Evolutionary conservation across 768 basidiomycete genomes (phyloP), one percentile per base, ranked within the genome.

Genomic region (Russula foetens): DNA sequence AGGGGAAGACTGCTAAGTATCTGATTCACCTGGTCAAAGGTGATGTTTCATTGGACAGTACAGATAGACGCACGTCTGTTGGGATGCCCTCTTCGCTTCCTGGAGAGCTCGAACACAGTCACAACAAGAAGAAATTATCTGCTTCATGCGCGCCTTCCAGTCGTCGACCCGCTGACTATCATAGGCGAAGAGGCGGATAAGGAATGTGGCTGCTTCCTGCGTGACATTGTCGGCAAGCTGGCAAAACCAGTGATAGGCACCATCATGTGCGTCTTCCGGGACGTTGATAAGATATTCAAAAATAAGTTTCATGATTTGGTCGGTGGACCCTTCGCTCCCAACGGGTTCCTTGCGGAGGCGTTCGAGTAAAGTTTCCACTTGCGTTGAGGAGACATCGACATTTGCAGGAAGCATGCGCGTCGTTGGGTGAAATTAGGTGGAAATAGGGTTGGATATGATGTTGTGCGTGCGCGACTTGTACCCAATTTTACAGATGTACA

Each of bases 141-240:
- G 67, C 53, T 76, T 73, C 54, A 91, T 70, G 60, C 75, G 78
- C 19, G 69, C 70, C 71, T 84, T 83, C 90, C 91, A 95, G 41
- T 74, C 70, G 2, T 79, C 76, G 3, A 90, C 85, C 31, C 75
- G 74, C 0, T 75, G 71, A 52, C 81, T 80, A 54, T 79, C 74
- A 67, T 92, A 97, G 11, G 92, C 92, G 69, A 88, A 86, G 41
- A 97, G 72, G 53, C 92, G 82, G 39, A 96, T 75, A 51, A 91
- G 79, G 73, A 94, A 97, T 0, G 84, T 84, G 0, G 94, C 91
- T 2, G 86, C 82, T 59, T 83, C 85, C 9, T 79, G 71, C 0
- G 81, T 84, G 35, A 81, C 73, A 9, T 77, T 69, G 33, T 80
- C 74, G 4, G 85, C 86, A 39, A 79, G 77, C 29, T 74, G 70